phyloP scores from a whole-genome alignment of 345 rosid species.

The Aquilaria yunnanensis region DNA sequence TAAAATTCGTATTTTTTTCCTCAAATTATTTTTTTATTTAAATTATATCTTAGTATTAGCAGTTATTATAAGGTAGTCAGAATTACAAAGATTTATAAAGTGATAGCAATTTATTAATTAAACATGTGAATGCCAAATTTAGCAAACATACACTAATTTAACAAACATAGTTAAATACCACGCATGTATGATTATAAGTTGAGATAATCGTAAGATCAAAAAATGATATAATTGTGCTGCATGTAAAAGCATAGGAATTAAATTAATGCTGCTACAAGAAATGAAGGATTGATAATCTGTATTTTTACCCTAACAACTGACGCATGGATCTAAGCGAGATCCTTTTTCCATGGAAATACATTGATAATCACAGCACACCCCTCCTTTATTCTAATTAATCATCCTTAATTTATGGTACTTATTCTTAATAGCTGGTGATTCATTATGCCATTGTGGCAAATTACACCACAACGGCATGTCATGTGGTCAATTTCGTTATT shows the following conservation, averaged over 20 bases:
- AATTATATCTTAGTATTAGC: too few species aligned
- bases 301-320: slow-evolving; percentile 13
- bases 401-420: too few species aligned
- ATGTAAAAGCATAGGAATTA: background rate
- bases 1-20: too few species aligned
- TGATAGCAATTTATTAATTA: slow-evolving; percentile 3
- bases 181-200: background rate
- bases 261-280: background rate
- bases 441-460: too few species aligned
- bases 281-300: background rate
- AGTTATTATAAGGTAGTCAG: too few species aligned
- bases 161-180: background rate
- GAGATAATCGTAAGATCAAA: background rate
- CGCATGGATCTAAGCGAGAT: slow-evolving; percentile 17
- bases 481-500: too few species aligned
- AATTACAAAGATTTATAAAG: background rate
- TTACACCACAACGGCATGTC: too few species aligned
- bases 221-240: background rate
- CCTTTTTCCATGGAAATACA: slow-evolving; percentile 1
- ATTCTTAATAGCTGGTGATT: too few species aligned
- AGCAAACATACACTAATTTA: slow-evolving; percentile 4
- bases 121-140: background rate
- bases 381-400: too few species aligned
- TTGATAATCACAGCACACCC: slow-evolving; percentile 13
- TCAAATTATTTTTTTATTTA: too few species aligned